Percentiles rank a stretch among this genome's conserved stretches.
phyloP scores from a whole-genome alignment of 2,329 filamentous ascomycete species.

The Cladophialophora chaetospira region DNA sequence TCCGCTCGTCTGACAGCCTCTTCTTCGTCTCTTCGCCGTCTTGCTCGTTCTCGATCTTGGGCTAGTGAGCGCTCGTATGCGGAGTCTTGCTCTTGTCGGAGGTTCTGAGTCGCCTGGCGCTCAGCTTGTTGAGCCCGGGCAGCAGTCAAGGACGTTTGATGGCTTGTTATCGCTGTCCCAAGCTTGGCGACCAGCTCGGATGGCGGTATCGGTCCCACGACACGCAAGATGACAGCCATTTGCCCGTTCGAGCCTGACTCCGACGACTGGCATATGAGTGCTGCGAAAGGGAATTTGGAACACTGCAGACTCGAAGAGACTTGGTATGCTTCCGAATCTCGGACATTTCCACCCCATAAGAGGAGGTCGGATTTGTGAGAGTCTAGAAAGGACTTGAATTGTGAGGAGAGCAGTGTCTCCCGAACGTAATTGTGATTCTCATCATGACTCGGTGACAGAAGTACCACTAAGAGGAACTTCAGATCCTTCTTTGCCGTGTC shows the following conservation, averaged over 20 bases:
- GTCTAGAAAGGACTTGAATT: constrained; percentile 73
- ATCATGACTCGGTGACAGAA: constrained; percentile 92
- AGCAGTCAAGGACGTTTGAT: constrained; percentile 72
- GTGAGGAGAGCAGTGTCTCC: constrained; percentile 75
- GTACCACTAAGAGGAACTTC: constrained; percentile 84
- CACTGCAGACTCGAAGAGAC: constrained; percentile 83
- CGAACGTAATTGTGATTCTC: constrained; percentile 80
- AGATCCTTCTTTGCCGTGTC: constrained; percentile 88
- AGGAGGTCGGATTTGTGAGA: constrained; percentile 77
- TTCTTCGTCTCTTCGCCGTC: constrained; percentile 74
- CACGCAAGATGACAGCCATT: constrained; percentile 85
- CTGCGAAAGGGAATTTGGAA: constrained; percentile 90
- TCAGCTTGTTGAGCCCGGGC: constrained; percentile 76
- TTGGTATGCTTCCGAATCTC: constrained; percentile 92
- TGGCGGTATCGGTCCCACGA: constrained; percentile 71
- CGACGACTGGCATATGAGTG: constrained; percentile 82
- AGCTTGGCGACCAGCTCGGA: constrained; percentile 75
- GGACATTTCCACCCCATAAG: constrained; percentile 89
- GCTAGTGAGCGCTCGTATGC: constrained; percentile 93
- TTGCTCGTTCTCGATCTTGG: constrained; percentile 79
- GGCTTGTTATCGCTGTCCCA: constrained; percentile 70
- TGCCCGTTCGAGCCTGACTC: constrained; percentile 59
- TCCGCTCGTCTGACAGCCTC: constrained; percentile 62
- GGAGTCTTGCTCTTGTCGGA: constrained; percentile 86
- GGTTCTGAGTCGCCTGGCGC: constrained; percentile 75